Evolutionary conservation across 306 rosid species (phyloP).

Genomic region (Acacia melanoxylon): DNA sequence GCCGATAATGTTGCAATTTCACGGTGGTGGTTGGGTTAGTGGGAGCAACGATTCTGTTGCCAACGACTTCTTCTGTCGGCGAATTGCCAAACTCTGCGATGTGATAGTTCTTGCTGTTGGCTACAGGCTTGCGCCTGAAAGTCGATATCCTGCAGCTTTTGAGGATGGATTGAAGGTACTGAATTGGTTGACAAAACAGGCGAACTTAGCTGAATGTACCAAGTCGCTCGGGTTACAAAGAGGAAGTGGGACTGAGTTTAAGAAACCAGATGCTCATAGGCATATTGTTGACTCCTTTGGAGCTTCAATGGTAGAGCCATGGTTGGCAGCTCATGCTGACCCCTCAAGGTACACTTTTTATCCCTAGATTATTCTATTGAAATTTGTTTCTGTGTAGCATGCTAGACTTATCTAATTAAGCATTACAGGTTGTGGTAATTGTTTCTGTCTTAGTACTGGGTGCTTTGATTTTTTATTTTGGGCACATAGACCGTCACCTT

Average conservation of each 20-base stretch:
- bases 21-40: slow-evolving; percentile 98
- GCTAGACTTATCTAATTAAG: slow-evolving; percentile 19
- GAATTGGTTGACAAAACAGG: slow-evolving; percentile 93
- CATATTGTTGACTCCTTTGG: slow-evolving; percentile 88
- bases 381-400: not conserved
- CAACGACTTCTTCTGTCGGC: slow-evolving; percentile 76
- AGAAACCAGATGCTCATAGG: slow-evolving; percentile 57
- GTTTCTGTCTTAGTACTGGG: slow-evolving; percentile 23
- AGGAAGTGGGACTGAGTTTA: slow-evolving; percentile 50
- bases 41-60: slow-evolving; percentile 88
- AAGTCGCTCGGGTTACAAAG: slow-evolving; percentile 62
- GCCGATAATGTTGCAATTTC: slow-evolving; percentile 88
- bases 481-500: not conserved
- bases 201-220: slow-evolving; percentile 87
- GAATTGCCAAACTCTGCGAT: slow-evolving; percentile 78
- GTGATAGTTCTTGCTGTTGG: slow-evolving; percentile 83
- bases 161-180: slow-evolving; percentile 88
- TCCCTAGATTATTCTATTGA: slow-evolving; percentile 11
- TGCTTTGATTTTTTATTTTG: not conserved
- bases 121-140: slow-evolving; percentile 87
- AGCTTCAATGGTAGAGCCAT: slow-evolving; percentile 87
- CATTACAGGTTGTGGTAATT: not conserved
- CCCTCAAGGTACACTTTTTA: slow-evolving; percentile 68
- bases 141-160: slow-evolving; percentile 86
- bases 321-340: slow-evolving; percentile 94